These are phyloP conservation scores for Brachypodium distachyon DNA, from an alignment of 202 grass and related monocot species.

Conservation along the genomic window DNA sequence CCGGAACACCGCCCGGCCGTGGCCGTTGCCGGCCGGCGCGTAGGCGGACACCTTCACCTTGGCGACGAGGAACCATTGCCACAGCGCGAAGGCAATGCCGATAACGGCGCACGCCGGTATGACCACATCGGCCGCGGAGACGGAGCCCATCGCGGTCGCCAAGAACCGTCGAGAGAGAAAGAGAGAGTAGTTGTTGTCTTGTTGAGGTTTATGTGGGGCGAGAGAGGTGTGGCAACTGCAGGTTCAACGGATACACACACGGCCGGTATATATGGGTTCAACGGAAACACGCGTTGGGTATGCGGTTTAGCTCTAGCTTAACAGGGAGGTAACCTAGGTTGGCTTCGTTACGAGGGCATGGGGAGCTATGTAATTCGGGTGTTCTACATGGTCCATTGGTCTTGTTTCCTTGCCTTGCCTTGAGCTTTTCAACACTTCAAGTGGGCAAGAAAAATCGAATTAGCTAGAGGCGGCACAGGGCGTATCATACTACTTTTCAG, in stretches of 20 bases:
- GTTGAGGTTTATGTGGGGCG: not conserved
- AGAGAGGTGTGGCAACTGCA: not conserved
- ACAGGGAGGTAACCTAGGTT: not conserved
- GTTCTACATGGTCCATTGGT: too few species aligned
- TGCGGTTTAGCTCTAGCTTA: too few species aligned
- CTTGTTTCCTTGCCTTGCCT: too few species aligned
- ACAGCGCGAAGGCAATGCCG: conserved; percentile 50
- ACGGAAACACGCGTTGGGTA: too few species aligned
- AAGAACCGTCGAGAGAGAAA: not conserved
- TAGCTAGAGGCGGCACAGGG: too few species aligned
- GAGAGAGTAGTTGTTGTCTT: not conserved
- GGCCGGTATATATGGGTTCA: too few species aligned
- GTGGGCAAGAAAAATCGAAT: too few species aligned
- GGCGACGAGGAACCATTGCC: conserved; percentile 63
- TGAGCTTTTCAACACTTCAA: too few species aligned
- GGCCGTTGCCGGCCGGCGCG: not conserved
- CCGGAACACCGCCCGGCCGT: conserved; percentile 11
- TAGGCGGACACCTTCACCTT: conserved; percentile 39
- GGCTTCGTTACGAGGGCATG: not conserved
- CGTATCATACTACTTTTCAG: too few species aligned
- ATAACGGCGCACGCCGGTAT: conserved; percentile 47
- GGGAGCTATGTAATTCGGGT: too few species aligned
- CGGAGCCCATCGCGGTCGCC: not conserved
- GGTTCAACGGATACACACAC: too few species aligned
- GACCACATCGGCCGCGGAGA: conserved; percentile 1